Base-by-base conservation (phyloP, 208 protist genomes). In the Crithidia acanthocephali region DNA sequence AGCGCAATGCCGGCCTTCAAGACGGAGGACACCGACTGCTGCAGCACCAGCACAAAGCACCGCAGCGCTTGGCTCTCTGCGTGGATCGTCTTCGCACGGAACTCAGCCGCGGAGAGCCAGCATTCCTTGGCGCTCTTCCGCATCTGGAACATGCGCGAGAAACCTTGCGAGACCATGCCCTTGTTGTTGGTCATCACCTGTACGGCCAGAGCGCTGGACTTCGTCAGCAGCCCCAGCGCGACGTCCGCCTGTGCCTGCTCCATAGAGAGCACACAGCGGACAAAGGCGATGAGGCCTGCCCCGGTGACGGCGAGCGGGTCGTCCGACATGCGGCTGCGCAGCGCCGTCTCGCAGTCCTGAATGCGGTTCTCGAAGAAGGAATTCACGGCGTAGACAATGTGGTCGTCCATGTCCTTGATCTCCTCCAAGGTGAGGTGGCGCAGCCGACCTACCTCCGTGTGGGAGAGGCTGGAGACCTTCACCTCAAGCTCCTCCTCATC, bases 281-380 rank as follows among this genome's bases (percentile, higher is more conserved):
- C 20, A 42, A 83, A 80, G 6, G 48, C 74, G 11, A 93, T 70
- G 47, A 84, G 73, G 7, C 76, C 82, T 2, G 61, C 57, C 0
- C 79, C 84, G n/a, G 62, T 63, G 27, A 77, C 68, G 52, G 72
- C 61, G 15, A 90, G 60, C 2, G 82, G 80, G 72, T 93, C 85
- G 0, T 61, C 25, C 6, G 27, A 11, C 56, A 70, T 62, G 42
- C 78, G 56, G 2, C 56, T 42, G 9, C 56, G 55, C 4, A 93
- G 67, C 22, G 83, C 20, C 1, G 79, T 81, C 67, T 93, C 84
- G 33, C 77, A 71, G 47, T 93, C 87, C 1, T 67, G 47, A 51
- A 90, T 78, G 23, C 71, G 62, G 66, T 93, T 93, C 2, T 70
- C 30, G 53, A 93, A 90, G 45, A 93, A 93, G 22, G 83, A 37